Evolutionary conservation across 1,284 basidiomycete genomes (phyloP), one percentile per base, ranked within the genome.

Genomic region (Leucoagaricus sp.): DNA sequence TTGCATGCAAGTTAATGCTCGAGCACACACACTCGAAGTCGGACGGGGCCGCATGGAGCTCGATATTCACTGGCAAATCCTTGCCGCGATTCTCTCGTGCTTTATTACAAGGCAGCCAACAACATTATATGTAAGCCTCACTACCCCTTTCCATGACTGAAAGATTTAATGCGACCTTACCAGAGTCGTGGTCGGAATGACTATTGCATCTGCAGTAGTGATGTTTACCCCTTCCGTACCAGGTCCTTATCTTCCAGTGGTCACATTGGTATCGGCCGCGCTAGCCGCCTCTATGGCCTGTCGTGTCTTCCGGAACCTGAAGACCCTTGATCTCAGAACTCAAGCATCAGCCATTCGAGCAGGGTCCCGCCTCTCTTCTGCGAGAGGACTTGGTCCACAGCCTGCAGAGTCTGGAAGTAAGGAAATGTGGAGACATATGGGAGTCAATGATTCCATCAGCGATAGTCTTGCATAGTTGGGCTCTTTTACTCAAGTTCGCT

Each of bases 91-190:
- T 61, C 15, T 42, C 56, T 1, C 47, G 59, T 13, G 61, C 59
- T 2, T 2, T 62, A 3, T 36, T 64, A 1, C 48, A 48, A 47
- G 55, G 55, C 4, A 59, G 63, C 2, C 63, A 64, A 36, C 59
- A 62, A 40, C 62, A 64, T 42, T 64, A 62, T 31, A 53, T 64
- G 63, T 58, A 38, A 52, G 62, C 23, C 15, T 29, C 7, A 9
- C 15, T 4, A 17, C 10, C n/a, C 40, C 15, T 42, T 5, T 21
- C 41, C 7, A 17, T 42, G 41, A 19, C n/a, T 15, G 38, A 15
- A 15, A 7, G 8, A 33, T 13, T 33, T 7, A 33, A 33, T 13
- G 13, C 7, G 31, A 33, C 31, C 8, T 13, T 15, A 9, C 41
- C 33, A 44, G 50, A 15, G 21, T 52, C 12, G 40, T 52, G n/a